Conservation (phyloP, 176 grass and related monocot species). For the Carex parvula region DNA sequence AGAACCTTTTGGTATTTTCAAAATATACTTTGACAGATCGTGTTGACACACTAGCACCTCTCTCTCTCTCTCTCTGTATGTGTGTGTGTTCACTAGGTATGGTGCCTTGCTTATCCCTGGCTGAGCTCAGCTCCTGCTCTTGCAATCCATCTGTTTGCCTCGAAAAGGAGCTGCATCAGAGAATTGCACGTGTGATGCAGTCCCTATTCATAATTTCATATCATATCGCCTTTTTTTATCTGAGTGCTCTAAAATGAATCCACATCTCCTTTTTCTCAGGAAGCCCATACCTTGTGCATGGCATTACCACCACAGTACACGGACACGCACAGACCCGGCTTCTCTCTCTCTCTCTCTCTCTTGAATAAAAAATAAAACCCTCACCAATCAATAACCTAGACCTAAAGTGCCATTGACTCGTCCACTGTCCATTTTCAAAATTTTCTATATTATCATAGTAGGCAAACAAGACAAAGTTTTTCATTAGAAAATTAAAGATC, state of each 20-base stretch:
- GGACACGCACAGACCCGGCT: background rate
- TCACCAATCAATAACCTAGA: constrained; percentile 7
- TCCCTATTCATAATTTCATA: constrained; percentile 15
- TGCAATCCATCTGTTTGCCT: constrained; percentile 31
- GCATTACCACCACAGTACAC: constrained; percentile 18
- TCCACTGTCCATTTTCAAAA: constrained; percentile 22
- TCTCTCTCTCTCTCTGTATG: background rate
- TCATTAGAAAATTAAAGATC: constrained; percentile 5
- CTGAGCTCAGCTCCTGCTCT: constrained; percentile 15
- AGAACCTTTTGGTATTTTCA: constrained; percentile 2
- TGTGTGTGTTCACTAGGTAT: constrained; percentile 14
- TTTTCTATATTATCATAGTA: constrained; percentile 19
- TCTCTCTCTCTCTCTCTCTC: background rate
- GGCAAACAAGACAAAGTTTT: constrained; percentile 22
- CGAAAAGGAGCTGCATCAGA: constrained; percentile 31
- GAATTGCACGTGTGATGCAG: constrained; percentile 27
- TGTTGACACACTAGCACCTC: background rate
- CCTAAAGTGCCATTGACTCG: constrained; percentile 21
- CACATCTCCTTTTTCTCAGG: constrained; percentile 24
- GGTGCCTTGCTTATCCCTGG: constrained; percentile 30
- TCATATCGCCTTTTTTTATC: constrained; percentile 9
- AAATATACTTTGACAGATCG: constrained; percentile 21
- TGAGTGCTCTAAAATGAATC: constrained; percentile 18
- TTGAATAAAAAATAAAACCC: background rate
- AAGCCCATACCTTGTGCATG: constrained; percentile 32